Evolutionary conservation across 345 rosid genomes (phyloP).

Genomic region (Eutrema japonicum): DNA sequence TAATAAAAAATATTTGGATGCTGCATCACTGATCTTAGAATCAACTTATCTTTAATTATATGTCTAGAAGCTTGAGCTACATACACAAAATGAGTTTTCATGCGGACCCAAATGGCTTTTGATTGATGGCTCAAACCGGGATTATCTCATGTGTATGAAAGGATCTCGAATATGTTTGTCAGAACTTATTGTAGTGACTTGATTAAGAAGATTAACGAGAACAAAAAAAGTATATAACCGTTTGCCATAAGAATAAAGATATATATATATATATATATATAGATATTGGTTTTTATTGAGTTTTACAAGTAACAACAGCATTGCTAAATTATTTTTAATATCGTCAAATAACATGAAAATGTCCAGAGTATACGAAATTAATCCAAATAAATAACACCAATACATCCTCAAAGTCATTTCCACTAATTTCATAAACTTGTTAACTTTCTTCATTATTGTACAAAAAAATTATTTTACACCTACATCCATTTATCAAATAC

Average conservation of each 20-base stretch:
- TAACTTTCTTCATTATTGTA: constrained; percentile 32
- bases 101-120: background rate
- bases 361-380: background rate
- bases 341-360: background rate
- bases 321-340: background rate
- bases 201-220: no score
- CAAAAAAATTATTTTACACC: background rate
- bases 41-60: no score
- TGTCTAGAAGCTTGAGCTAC: no score
- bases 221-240: no score
- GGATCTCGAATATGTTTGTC: no score
- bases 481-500: constrained; percentile 29
- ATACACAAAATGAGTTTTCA: no score
- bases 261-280: no score
- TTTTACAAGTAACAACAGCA: background rate
- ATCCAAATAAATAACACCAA: background rate
- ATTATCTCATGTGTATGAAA: background rate
- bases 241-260: no score
- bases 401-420: background rate
- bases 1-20: no score
- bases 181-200: no score
- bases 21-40: no score
- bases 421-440: background rate
- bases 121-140: background rate
- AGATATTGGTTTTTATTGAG: no score